A percentile compares a stretch with the other conserved stretches of the same genome.
phyloP scores from a whole-genome alignment of 257 asterid species.

The Ballota nigra region DNA sequence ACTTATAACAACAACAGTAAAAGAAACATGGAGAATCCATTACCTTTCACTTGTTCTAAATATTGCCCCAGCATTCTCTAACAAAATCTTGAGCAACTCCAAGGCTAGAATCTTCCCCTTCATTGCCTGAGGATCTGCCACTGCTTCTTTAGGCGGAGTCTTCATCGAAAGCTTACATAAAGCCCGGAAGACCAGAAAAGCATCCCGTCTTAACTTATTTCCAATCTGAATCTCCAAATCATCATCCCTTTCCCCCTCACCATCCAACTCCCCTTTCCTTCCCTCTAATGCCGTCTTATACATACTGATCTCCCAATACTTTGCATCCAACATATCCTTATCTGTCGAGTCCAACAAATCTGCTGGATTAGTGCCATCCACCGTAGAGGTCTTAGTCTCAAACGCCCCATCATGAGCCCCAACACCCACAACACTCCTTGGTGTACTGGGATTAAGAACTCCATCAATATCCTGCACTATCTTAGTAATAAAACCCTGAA shows the following conservation, averaged over 20 bases:
- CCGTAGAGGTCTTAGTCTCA: constrained; percentile 89
- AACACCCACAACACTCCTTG: constrained; percentile 45
- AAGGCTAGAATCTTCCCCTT: constrained; percentile 93
- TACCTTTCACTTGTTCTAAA: constrained; percentile 99
- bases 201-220: constrained; percentile 89
- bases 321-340: constrained; percentile 98
- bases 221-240: constrained; percentile 98
- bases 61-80: constrained; percentile 98
- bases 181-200: constrained; percentile 92
- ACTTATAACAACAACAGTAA: constrained; percentile 4
- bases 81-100: constrained; percentile 94
- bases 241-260: constrained; percentile 86
- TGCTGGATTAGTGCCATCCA: constrained; percentile 94
- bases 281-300: constrained; percentile 97
- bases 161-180: constrained; percentile 96
- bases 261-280: constrained; percentile 95
- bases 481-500: constrained; percentile 90
- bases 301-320: constrained; percentile 99
- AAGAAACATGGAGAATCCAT: constrained; percentile 4
- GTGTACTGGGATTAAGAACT: constrained; percentile 73
- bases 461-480: constrained; percentile 93
- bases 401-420: constrained; percentile 95
- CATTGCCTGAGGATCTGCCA: constrained; percentile 90
- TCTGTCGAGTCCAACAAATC: constrained; percentile 98
- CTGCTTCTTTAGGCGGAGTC: constrained; percentile 93